Evolutionary conservation across 164 flowering plant genomes (phyloP).

Genomic region (Buxus sempervirens): DNA sequence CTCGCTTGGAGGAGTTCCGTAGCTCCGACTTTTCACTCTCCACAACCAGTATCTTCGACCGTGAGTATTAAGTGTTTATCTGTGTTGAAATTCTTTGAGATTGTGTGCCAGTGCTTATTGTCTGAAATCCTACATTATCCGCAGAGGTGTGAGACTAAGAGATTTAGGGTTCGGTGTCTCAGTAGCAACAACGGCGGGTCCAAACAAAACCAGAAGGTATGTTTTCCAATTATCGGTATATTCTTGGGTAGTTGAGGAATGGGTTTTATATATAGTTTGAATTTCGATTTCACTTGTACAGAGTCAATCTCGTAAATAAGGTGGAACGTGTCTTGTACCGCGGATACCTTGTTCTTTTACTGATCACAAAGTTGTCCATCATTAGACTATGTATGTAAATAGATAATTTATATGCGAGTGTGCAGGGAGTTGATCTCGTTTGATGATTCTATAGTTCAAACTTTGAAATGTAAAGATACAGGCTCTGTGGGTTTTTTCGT

Average conservation of each 20-base stretch:
- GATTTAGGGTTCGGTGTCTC: slow-evolving; percentile 33
- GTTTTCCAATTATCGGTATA: not conserved
- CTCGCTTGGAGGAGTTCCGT: slow-evolving; percentile 47
- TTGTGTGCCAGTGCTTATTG: not conserved
- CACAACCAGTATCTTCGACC: slow-evolving; percentile 10
- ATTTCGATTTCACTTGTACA: not conserved
- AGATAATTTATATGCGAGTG: too few relatives aligned
- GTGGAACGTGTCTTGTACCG: too few relatives aligned
- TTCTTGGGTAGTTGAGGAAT: not conserved
- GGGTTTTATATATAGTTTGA: not conserved
- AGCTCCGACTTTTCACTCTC: slow-evolving; percentile 37
- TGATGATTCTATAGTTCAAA: too few relatives aligned
- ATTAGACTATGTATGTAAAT: too few relatives aligned
- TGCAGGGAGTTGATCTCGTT: too few relatives aligned
- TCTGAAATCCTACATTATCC: not conserved
- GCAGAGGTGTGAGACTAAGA: slow-evolving; percentile 28
- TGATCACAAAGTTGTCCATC: too few relatives aligned
- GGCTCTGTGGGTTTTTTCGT: too few relatives aligned
- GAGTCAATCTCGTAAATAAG: too few relatives aligned
- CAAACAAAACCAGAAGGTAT: slow-evolving; percentile 40
- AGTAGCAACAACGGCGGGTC: slow-evolving; percentile 12
- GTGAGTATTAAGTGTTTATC: slow-evolving; percentile 17
- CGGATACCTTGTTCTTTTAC: too few relatives aligned
- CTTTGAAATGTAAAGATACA: too few relatives aligned
- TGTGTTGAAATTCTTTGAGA: not conserved